A percentile compares a stretch with the other conserved stretches of the same genome.
Conservation (phyloP, 163 green algal genomes). For the Botryococcus braunii region DNA sequence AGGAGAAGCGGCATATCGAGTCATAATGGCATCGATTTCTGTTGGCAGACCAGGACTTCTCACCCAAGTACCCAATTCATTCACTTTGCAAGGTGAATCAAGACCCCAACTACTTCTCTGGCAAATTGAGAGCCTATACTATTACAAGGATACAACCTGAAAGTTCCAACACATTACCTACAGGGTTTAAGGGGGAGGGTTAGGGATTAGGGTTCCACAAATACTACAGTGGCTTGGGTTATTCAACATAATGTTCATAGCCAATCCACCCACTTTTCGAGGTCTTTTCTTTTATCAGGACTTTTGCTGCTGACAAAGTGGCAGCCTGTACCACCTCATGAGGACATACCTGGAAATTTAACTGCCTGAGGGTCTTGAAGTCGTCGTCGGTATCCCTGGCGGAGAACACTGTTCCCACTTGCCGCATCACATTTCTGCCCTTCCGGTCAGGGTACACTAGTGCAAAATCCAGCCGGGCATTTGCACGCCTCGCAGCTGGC, state of each 20-base stretch:
- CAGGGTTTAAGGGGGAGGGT: neutral
- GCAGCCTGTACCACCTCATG: conserved; percentile 9
- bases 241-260: neutral
- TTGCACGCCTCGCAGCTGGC: conserved; percentile 21
- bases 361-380: conserved; percentile 52
- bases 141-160: neutral
- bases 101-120: too few species aligned
- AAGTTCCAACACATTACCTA: neutral
- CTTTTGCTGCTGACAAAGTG: neutral
- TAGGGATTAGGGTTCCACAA: neutral
- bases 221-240: neutral
- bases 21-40: too few species aligned
- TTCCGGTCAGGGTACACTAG: conserved; percentile 76
- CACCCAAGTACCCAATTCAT: too few species aligned
- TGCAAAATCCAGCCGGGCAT: conserved; percentile 57
- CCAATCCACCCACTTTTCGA: conserved; percentile 29
- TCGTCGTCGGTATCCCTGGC: conserved; percentile 50
- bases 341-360: conserved; percentile 58
- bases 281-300: conserved; percentile 42
- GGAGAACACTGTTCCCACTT: conserved; percentile 54
- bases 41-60: too few species aligned
- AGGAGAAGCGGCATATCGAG: too few species aligned
- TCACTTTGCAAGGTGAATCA: too few species aligned
- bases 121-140: too few species aligned
- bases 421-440: conserved; percentile 70